Evolutionary conservation across 2,329 filamentous ascomycete genomes (phyloP).

Genomic region (Aspergillus carbonarius): DNA sequence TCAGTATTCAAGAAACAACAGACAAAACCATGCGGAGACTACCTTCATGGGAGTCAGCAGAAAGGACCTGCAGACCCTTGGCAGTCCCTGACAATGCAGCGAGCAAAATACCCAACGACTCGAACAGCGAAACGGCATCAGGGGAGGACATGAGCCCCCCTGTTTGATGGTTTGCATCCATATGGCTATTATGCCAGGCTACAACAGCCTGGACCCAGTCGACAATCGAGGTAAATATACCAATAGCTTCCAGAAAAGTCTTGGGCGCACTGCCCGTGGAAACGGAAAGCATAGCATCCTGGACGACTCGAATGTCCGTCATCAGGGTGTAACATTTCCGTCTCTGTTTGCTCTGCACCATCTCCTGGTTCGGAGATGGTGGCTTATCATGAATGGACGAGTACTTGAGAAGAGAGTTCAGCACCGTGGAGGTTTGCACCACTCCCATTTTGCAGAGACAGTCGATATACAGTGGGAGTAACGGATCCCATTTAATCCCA

Average conservation of each 20-base stretch:
- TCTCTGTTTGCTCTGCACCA: slow-evolving; percentile 12
- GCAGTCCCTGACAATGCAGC: slow-evolving; percentile 38
- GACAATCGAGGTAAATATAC: slow-evolving; percentile 33
- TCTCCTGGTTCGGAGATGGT: slow-evolving; percentile 4
- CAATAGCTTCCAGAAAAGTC: slow-evolving; percentile 29
- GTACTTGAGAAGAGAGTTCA: slow-evolving; percentile 34
- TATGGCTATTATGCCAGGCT: slow-evolving; percentile 32
- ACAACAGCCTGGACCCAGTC: slow-evolving; percentile 43
- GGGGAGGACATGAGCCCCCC: slow-evolving; percentile 35
- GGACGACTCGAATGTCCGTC: slow-evolving; percentile 44
- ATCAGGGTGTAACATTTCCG: slow-evolving; percentile 35
- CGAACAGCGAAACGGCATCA: slow-evolving; percentile 42
- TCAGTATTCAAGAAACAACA: slow-evolving; percentile 7
- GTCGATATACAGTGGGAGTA: slow-evolving; percentile 43
- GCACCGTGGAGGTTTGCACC: slow-evolving; percentile 35
- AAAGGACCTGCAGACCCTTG: slow-evolving; percentile 38
- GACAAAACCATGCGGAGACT: not conserved
- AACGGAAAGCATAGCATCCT: slow-evolving; percentile 42
- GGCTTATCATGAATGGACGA: slow-evolving; percentile 34
- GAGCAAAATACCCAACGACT: slow-evolving; percentile 43
- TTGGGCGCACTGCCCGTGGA: slow-evolving; percentile 36
- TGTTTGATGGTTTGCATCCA: slow-evolving; percentile 27
- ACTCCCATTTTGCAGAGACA: slow-evolving; percentile 35
- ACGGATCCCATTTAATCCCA: slow-evolving; percentile 42
- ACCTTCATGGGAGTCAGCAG: slow-evolving; percentile 37